These are phyloP conservation scores for Coccomyxa sp. DNA, from an alignment of 139 green algal species.

Conservation along the genomic window DNA sequence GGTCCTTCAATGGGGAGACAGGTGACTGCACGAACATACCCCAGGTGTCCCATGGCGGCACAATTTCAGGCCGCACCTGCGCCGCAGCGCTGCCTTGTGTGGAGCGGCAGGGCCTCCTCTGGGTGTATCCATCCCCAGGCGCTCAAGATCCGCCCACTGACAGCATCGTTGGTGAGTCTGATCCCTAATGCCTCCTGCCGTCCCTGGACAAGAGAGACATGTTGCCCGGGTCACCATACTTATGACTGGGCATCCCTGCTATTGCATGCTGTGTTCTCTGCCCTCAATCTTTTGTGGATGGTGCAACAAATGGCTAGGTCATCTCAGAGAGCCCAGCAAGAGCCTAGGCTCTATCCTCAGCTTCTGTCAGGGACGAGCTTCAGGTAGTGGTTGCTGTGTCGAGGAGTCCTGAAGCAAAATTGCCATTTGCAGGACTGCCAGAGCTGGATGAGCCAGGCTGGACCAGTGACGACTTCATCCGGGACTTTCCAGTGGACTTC, in stretches of 20 bases:
- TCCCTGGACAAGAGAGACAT: not conserved
- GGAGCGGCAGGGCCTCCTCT: conserved; percentile 24
- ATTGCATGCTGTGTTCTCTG: not conserved
- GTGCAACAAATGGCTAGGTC: not conserved
- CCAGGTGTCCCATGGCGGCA: conserved; percentile 8
- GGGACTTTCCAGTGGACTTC: conserved; percentile 23
- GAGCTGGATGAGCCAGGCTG: conserved; percentile 17
- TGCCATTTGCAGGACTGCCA: conserved; percentile 8
- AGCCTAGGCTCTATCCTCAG: not conserved
- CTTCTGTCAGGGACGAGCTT: not conserved
- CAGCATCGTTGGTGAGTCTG: conserved; percentile 9
- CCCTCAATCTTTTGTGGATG: not conserved
- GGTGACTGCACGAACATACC: conserved; percentile 19
- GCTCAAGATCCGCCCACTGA: not conserved
- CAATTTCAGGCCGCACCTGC: conserved; percentile 7
- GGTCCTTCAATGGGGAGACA: conserved; percentile 14
- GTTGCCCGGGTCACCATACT: not conserved
- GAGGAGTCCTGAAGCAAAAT: too few species aligned
- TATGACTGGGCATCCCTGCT: not conserved
- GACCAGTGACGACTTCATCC: conserved; percentile 21
- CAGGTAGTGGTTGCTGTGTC: too few species aligned
- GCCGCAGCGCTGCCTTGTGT: conserved; percentile 12
- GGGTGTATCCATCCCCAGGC: conserved; percentile 5
- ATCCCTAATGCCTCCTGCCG: not conserved
- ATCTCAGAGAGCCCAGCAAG: not conserved